phyloP scores from a whole-genome alignment of 108 stramenopile genomes.

The Pseudonitzschia multistriata region DNA sequence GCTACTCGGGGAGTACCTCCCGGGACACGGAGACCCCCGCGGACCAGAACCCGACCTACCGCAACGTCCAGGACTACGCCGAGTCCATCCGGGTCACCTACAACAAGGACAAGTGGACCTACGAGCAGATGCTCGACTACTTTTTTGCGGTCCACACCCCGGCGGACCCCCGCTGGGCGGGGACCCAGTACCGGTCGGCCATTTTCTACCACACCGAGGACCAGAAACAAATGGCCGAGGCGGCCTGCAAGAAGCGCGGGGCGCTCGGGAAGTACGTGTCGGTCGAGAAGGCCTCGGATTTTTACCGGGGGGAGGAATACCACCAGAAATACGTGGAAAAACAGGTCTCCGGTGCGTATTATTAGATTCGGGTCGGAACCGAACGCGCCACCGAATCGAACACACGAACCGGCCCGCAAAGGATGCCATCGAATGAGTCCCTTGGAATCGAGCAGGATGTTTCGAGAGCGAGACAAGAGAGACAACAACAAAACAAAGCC shows the following conservation, averaged over 20 bases:
- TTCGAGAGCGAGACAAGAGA: too few relatives aligned
- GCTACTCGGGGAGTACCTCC: slow-evolving; percentile 35
- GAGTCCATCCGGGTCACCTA: slow-evolving; percentile 39
- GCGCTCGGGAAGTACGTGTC: slow-evolving; percentile 26
- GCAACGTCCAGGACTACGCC: slow-evolving; percentile 44
- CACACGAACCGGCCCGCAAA: too few relatives aligned
- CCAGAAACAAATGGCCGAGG: slow-evolving; percentile 27
- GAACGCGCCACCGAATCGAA: too few relatives aligned
- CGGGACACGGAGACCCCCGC: slow-evolving; percentile 11
- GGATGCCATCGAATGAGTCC: too few relatives aligned
- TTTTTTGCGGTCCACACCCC: slow-evolving; percentile 37
- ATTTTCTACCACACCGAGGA: slow-evolving; percentile 34
- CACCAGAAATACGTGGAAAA: slow-evolving; percentile 53
- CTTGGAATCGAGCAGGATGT: too few relatives aligned
- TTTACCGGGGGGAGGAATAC: slow-evolving; percentile 46
- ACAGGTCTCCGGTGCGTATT: not conserved
- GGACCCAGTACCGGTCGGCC: slow-evolving; percentile 41
- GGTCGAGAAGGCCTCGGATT: slow-evolving; percentile 36
- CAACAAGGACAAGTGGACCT: slow-evolving; percentile 25
- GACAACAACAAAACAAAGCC: too few relatives aligned
- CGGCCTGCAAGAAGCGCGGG: slow-evolving; percentile 16
- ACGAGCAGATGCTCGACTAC: slow-evolving; percentile 28
- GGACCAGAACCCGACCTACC: slow-evolving; percentile 35
- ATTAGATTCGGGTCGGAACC: too few relatives aligned
- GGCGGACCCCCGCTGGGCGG: slow-evolving; percentile 37